Conservation (phyloP, 768 basidiomycete genomes). For the Collybiopsis luxurians region DNA sequence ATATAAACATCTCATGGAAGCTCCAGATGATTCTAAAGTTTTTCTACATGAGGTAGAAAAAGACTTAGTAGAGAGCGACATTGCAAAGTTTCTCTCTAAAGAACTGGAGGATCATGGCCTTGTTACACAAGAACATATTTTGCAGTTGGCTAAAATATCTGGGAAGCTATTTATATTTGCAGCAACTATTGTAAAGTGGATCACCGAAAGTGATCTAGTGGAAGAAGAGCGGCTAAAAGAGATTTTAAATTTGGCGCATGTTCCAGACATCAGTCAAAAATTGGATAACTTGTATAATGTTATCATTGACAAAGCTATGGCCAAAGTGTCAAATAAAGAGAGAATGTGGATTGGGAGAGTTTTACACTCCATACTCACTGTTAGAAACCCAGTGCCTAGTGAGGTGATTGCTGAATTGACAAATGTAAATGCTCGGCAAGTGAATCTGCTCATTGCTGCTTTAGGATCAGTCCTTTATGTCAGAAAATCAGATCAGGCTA, state of each 20-base stretch:
- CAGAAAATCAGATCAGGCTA: neutral
- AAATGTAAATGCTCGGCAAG: too few relatives aligned
- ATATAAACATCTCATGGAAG: neutral
- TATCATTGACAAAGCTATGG: too few relatives aligned
- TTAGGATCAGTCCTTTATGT: neutral
- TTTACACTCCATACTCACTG: neutral
- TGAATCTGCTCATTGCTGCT: neutral
- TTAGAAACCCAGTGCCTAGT: neutral
- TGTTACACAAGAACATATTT: neutral
- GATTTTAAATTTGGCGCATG: neutral
- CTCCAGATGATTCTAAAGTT: neutral
- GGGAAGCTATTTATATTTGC: conserved; percentile 4
- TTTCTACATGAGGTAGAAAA: neutral
- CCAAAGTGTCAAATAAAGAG: neutral
- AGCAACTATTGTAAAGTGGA: neutral
- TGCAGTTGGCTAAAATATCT: neutral
- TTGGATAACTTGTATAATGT: too few relatives aligned
- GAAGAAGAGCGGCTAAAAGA: neutral
- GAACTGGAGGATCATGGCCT: neutral
- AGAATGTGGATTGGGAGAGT: neutral
- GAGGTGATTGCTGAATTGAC: too few relatives aligned
- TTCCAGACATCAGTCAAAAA: neutral
- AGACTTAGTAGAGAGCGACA: neutral
- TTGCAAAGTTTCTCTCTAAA: neutral
- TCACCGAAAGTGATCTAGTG: neutral